These are phyloP conservation scores for Xylaria telfairii DNA, from an alignment of 495 filamentous ascomycete species.

Conservation along the genomic window DNA sequence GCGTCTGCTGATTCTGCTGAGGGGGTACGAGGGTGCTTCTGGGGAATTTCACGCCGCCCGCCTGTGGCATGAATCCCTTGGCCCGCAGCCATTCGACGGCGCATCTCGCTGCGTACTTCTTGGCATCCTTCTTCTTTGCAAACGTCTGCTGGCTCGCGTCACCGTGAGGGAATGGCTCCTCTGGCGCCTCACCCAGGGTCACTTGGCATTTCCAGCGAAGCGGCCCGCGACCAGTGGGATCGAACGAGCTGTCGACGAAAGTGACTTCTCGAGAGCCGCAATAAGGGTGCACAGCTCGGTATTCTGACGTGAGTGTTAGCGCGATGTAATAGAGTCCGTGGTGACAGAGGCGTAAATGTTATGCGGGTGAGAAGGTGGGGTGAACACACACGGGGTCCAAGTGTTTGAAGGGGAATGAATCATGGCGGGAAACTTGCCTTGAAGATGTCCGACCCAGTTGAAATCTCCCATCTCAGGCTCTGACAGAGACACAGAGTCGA, in stretches of 20 bases:
- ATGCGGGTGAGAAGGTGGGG: neutral
- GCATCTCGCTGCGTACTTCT: constrained; percentile 52
- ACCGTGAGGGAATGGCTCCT: constrained; percentile 35
- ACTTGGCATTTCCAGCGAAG: constrained; percentile 36
- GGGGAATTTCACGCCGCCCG: constrained; percentile 27
- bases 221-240: constrained; percentile 13
- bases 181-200: constrained; percentile 22
- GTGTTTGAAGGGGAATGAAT: neutral
- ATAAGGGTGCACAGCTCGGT: constrained; percentile 25
- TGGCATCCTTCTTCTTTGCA: constrained; percentile 51
- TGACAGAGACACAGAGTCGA: neutral
- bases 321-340: no score
- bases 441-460: constrained; percentile 49
- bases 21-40: constrained; percentile 1
- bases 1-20: constrained; percentile 22
- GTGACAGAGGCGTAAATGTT: neutral
- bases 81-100: constrained; percentile 47
- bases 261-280: constrained; percentile 23
- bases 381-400: neutral
- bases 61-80: constrained; percentile 32
- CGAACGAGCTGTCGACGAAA: constrained; percentile 18
- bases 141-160: constrained; percentile 38
- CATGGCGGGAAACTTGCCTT: constrained; percentile 33
- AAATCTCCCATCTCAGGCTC: constrained; percentile 37
- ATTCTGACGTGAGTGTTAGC: constrained; percentile 30